Evolutionary conservation across 208 protist genomes (phyloP).

Genomic region (Trichomonas vaginalis): DNA sequence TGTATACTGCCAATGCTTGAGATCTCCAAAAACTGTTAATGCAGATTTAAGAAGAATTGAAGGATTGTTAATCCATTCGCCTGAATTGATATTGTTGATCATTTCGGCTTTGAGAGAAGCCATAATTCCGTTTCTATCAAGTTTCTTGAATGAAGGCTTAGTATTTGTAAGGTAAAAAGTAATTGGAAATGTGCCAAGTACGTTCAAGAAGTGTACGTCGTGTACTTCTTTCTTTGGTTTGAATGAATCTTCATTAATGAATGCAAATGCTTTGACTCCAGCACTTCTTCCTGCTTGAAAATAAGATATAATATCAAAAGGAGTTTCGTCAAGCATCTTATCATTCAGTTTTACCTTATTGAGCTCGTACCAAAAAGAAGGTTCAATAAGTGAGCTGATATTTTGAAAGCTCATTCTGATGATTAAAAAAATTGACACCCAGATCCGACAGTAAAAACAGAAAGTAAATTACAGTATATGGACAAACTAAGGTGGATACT

Average conservation of each 20-base stretch:
- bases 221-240: background rate
- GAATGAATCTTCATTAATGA: slow-evolving; percentile 13
- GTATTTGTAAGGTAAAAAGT: background rate
- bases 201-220: background rate
- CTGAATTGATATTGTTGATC: background rate
- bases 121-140: background rate
- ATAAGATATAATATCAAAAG: background rate
- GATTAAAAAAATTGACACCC: too few relatives aligned
- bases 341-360: background rate
- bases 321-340: background rate
- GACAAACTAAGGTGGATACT: too few relatives aligned
- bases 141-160: background rate
- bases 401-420: background rate
- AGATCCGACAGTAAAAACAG: too few relatives aligned
- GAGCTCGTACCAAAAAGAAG: background rate
- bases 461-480: too few relatives aligned
- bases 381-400: background rate
- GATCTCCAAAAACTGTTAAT: slow-evolving; percentile 68
- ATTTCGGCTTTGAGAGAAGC: background rate
- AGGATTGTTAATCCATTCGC: slow-evolving; percentile 33
- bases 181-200: background rate
- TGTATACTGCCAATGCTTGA: slow-evolving; percentile 74
- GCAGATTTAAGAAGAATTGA: slow-evolving; percentile 47
- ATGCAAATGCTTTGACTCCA: background rate
- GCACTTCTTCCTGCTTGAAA: background rate